Base-by-base conservation (phyloP, 805 yeast species). In the Naumovozyma dairenensis region DNA sequence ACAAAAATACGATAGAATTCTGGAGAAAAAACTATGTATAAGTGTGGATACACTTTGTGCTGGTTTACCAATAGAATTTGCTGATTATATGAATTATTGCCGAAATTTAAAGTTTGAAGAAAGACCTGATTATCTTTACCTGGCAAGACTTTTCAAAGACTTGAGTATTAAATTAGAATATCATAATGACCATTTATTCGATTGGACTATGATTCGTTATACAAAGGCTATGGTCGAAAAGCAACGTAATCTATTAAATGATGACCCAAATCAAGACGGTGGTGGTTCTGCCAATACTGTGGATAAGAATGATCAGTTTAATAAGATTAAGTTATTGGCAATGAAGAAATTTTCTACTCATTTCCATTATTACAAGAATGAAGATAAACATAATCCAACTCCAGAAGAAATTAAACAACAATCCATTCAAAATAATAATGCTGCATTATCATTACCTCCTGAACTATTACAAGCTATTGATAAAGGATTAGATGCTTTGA, bases 1-100 rank as follows among this genome's bases (percentile, higher is more conserved):
- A 65, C 97, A 89, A 61, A 89, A 92, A 63, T 89, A 89, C 61
- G 97, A 89, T 65, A 74, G 96, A 42, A 92, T 89, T 49, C 80
- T 92, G 79, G 97, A 92, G 60, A 84, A 84, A 68, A 89, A 89
- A 62, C 76, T 89, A 76, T 76, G 93, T 31, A 86, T 95, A 9
- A 81, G 93, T 22, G 75, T 89, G 25, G 93, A 85, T 53, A 74
- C 80, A n/a, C 69, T 89, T 49, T 87, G 96, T 43, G 77, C 85
- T 51, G 97, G 97, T 6, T 72, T 92, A 49, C 98, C 98, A 14
- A 69, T 72, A 31, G 96, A 92, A 63, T 92, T 92, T 58, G 77
- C 82, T 44, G 79, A 82, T 49, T 89, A 89, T 59, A 71, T 92
- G 70, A 76, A 80, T 50, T 92, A 92, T 59, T 82, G 93, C 40